Percentiles rank a stretch among this genome's conserved stretches.
Conservation (phyloP, 768 basidiomycete genomes). For the Amanita pallidorosea region DNA sequence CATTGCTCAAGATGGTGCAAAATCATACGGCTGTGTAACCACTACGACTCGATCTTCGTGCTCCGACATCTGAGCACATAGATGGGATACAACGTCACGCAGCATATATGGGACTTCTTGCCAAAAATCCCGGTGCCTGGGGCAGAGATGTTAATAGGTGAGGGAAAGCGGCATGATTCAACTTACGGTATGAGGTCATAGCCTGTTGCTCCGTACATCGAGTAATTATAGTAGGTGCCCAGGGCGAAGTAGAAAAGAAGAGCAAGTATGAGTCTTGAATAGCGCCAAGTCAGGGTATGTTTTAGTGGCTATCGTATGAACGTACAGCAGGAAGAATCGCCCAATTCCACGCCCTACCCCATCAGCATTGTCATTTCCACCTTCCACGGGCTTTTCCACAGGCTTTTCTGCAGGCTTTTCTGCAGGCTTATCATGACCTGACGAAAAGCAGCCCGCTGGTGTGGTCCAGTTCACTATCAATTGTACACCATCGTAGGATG, state of each 20-base stretch:
- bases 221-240: constrained; percentile 84
- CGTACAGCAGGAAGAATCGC: constrained; percentile 78
- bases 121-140: constrained; percentile 85
- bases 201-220: constrained; percentile 78
- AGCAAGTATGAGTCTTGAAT: constrained; percentile 46
- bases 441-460: constrained; percentile 44
- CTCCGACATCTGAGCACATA: constrained; percentile 66
- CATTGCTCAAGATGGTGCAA: not conserved
- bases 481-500: constrained; percentile 47
- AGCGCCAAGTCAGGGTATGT: not conserved
- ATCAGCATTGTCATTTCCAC: constrained; percentile 28
- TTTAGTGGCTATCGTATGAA: constrained; percentile 16
- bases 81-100: constrained; percentile 63
- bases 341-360: constrained; percentile 66
- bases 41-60: constrained; percentile 53
- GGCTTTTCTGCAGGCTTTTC: constrained; percentile 10
- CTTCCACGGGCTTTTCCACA: constrained; percentile 18
- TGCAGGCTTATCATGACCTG: constrained; percentile 13
- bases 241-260: constrained; percentile 62
- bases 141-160: not conserved
- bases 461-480: constrained; percentile 53
- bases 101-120: constrained; percentile 82
- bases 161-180: not conserved
- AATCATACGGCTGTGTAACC: constrained; percentile 68
- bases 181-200: constrained; percentile 78